These are phyloP conservation scores for Myrica gale DNA, from an alignment of 306 rosid genomes.

Conservation along the genomic window DNA sequence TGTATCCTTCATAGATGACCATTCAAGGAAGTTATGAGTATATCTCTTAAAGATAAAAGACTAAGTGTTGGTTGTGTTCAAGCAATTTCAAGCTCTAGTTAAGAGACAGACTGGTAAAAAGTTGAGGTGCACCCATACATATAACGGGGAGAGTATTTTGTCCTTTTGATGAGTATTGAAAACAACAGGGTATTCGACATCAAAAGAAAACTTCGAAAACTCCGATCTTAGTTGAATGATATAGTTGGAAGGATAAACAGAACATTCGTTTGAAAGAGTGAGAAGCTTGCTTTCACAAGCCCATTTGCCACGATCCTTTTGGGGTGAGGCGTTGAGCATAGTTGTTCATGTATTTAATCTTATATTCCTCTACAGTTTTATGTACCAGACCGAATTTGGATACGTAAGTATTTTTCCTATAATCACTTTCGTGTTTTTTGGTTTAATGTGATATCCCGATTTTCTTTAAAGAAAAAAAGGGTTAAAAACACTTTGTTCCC, in stretches of 20 bases:
- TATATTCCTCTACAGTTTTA: neutral
- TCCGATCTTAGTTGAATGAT: neutral
- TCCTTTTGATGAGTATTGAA: neutral
- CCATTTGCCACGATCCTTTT: neutral
- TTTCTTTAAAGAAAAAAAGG: too few species aligned
- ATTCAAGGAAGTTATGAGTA: neutral
- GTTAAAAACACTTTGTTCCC: too few species aligned
- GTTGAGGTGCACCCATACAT: neutral
- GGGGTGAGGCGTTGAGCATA: neutral
- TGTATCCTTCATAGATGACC: constrained; percentile 22
- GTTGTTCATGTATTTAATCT: neutral
- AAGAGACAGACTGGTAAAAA: neutral
- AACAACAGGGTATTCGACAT: neutral
- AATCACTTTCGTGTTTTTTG: neutral
- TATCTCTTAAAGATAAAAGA: constrained; percentile 10
- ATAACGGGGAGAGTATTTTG: neutral
- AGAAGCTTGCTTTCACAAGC: neutral
- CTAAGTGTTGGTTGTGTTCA: neutral
- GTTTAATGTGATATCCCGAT: too few species aligned
- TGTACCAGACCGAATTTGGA: neutral
- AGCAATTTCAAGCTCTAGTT: neutral
- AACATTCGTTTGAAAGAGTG: neutral
- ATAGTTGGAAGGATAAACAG: neutral
- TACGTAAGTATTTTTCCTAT: neutral
- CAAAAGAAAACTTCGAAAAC: neutral